Evolutionary conservation across 164 flowering plant species (phyloP), one percentile per base, ranked within the genome.

Genomic region (Cinnamomum chago): DNA sequence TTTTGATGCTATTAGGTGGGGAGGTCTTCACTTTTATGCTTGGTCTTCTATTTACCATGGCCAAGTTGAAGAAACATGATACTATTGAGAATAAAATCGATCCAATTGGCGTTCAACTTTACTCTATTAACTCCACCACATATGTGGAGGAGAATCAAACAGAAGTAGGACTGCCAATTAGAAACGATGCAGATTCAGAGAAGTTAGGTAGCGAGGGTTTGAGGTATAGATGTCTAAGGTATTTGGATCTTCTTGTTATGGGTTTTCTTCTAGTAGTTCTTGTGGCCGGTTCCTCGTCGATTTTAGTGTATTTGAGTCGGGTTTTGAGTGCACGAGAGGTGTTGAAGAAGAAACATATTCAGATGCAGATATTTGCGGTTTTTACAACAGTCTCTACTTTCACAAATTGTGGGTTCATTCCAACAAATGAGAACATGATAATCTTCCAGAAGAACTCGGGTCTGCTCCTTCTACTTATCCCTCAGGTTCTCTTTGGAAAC

Each of bases 361-460:
- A 80, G 0, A 2, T 72, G 2, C 55, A 0, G 14, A 88, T 85
- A 5, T 92, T 90, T 65, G 78, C 93, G 0, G 52, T 85, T 5
- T 90, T 92, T 82, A 75, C 88, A 9, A 71, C 75, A 0, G 85
- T 89, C 55, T 90, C 97, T 0, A 78, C 90, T 1, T 86, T 92
- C 18, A 14, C 86, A 0, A 93, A 81, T 69, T 86, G 92, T 58
- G 97, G 95, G 6, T 91, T 86, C n/a, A 28, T 89, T 24, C 97
- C 98, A 0, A 95, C 95, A 12, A 92, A 91, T 65, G 97, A 95
- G 75, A 91, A 89, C 84, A 90, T 90, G 97, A 68, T 86, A 1
- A 83, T 83, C 18, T 93, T 95, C 74, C 78, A 71, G 76, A 81
- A 82, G 28, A 85, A 90, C 55, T 79, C 97, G 5, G 94, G 90